Evolutionary conservation across 352 stramenopile genomes (phyloP), one percentile per base, ranked within the genome.

Genomic region (Globisporangium heterothallicum): DNA sequence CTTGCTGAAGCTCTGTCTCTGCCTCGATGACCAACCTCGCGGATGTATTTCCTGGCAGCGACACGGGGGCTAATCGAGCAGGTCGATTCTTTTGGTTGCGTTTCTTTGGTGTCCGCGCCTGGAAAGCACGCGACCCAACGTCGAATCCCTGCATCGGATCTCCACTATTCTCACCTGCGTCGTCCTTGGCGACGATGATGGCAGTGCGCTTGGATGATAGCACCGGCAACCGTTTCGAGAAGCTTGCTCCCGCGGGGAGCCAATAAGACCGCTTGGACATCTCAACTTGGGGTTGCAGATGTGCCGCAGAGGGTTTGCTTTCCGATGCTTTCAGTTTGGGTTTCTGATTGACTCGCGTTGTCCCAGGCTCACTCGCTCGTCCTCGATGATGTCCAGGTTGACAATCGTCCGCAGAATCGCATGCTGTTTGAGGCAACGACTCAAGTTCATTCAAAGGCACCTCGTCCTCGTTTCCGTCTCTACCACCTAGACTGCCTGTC

Each of bases 241-340:
- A 70, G 22, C 68, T 80, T 27, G 59, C 61, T 2, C 78, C 78
- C 6, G 74, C 72, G 1, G 78, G 76, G 12, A 89, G 59, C 78
- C 76, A 87, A 49, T 83, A 87, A n/a, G 78, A 86, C 16, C 76
- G 74, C 47, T 89, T 86, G 44, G 80, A 32, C 22, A 48, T 29
- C 16, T 58, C 56, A 3, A 26, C 4, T 19, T 34, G 54, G 6
- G 34, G 14, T n/a, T 32, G 24, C 7, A 13, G 27, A 12, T 16
- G 36, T n/a, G 30, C 32, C n/a, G 32, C 32, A 38, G n/a, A n/a
- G n/a, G n/a, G 26, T 22, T 47, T 42, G 21, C 21, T 30, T 18
- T 7, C 8, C 32, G 32, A 5, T 42, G 18, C 27, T 18, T 27
- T 25, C 14, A 13, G n/a, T 10, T 4, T 14, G 26, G 24, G 22